Percentiles rank a stretch among this genome's conserved stretches.
These are phyloP conservation scores for Pulveroboletus sp. DNA, from an alignment of 768 basidiomycete species.

Conservation along the genomic window DNA sequence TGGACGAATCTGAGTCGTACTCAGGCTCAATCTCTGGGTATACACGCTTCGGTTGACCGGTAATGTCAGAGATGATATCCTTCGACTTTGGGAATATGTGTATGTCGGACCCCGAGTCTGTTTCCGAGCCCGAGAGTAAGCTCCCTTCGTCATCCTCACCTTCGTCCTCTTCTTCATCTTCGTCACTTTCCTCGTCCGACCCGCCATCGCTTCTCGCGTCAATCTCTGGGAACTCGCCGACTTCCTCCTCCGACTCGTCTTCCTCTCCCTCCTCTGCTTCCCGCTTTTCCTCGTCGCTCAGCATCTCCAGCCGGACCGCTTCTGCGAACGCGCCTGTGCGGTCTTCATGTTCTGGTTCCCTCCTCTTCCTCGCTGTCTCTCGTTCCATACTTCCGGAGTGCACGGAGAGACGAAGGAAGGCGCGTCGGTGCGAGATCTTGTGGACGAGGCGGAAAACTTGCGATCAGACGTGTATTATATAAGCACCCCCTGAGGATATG, in stretches of 20 bases:
- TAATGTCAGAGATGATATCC: constrained; percentile 72
- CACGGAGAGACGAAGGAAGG: constrained; percentile 16
- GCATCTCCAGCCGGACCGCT: constrained; percentile 59
- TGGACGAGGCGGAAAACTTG: no score
- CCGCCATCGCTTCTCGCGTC: constrained; percentile 45
- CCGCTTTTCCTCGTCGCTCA: constrained; percentile 64
- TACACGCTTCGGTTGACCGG: constrained; percentile 77
- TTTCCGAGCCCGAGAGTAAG: constrained; percentile 26
- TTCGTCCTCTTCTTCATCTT: constrained; percentile 34
- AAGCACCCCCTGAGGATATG: constrained; percentile 14
- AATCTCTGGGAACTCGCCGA: constrained; percentile 75
- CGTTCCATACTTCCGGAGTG: constrained; percentile 35
- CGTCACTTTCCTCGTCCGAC: constrained; percentile 31
- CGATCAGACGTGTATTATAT: constrained; percentile 9
- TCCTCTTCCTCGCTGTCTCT: constrained; percentile 52
- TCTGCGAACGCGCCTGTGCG: constrained; percentile 32
- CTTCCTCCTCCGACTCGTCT: constrained; percentile 50
- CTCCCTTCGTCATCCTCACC: constrained; percentile 38
- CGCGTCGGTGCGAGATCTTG: not conserved
- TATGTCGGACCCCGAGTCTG: constrained; percentile 43
- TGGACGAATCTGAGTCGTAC: constrained; percentile 89
- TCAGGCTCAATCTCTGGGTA: constrained; percentile 88
- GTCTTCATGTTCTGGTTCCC: constrained; percentile 41
- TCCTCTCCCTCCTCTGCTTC: constrained; percentile 30
- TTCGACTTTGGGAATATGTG: constrained; percentile 61